A percentile compares a stretch with the other conserved stretches of the same genome.
Conservation (phyloP, 176 grass and related monocot species). For the Bothriochloa decipiens region DNA sequence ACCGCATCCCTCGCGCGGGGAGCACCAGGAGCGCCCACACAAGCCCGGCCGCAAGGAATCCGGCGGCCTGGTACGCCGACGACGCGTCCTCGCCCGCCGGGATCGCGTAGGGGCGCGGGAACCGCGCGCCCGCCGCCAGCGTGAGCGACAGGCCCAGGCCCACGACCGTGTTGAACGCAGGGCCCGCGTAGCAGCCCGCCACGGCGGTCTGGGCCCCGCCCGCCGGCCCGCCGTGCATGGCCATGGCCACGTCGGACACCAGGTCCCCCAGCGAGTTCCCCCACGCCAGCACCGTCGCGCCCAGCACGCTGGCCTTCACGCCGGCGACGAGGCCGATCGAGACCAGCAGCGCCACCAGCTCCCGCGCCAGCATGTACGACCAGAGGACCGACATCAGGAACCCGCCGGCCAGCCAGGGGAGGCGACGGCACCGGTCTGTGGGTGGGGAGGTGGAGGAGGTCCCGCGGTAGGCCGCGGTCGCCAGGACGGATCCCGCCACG, state of each 20-base stretch:
- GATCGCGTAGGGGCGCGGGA: conserved; percentile 50
- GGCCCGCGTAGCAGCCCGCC: conserved; percentile 71
- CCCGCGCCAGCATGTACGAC: conserved; percentile 69
- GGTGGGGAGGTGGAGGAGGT: conserved; percentile 38
- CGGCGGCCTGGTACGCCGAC: conserved; percentile 57
- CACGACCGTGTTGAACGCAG: conserved; percentile 71
- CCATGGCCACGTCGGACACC: conserved; percentile 67
- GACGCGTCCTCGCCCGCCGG: conserved; percentile 23
- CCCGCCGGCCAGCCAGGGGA: conserved; percentile 64
- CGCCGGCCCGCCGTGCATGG: conserved; percentile 28
- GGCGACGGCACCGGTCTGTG: background rate
- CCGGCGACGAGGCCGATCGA: conserved; percentile 52
- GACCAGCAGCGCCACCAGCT: conserved; percentile 66
- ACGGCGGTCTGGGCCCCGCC: conserved; percentile 63
- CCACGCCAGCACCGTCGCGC: conserved; percentile 78
- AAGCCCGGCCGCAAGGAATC: conserved; percentile 57
- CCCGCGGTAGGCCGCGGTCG: background rate
- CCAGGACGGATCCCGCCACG: conserved; percentile 13
- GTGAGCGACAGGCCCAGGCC: conserved; percentile 69
- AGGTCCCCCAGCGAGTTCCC: conserved; percentile 85
- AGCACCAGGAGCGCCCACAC: conserved; percentile 66
- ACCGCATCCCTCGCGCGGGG: conserved; percentile 61
- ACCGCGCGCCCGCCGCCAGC: conserved; percentile 39
- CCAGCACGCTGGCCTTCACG: conserved; percentile 54
- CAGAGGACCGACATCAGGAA: conserved; percentile 81